Evolutionary conservation across 179 eudicot genomes (phyloP).

Genomic region (Beta lomatogona): DNA sequence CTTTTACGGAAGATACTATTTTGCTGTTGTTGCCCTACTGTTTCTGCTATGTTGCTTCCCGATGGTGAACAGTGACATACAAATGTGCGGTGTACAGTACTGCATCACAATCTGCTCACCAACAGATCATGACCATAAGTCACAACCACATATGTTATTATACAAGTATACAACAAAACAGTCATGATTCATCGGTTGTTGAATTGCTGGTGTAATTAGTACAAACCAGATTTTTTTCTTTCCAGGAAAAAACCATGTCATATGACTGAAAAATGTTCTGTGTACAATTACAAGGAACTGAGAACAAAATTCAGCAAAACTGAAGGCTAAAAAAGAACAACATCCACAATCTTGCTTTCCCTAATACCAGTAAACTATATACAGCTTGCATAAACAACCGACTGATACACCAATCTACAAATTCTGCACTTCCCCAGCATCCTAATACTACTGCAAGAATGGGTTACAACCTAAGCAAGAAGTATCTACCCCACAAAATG

Average conservation of each 20-base stretch:
- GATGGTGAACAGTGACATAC: too few relatives aligned
- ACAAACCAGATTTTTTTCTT: background rate
- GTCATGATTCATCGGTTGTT: too few relatives aligned
- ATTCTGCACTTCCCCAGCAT: conserved; percentile 17
- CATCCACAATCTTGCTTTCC: conserved; percentile 21
- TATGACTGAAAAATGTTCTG: conserved; percentile 25
- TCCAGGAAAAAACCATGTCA: background rate
- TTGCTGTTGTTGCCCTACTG: too few relatives aligned
- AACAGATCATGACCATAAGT: too few relatives aligned
- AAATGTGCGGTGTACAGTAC: too few relatives aligned
- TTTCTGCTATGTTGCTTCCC: too few relatives aligned
- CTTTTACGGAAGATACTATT: too few relatives aligned
- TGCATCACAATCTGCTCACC: too few relatives aligned
- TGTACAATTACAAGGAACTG: conserved; percentile 35
- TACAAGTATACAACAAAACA: too few relatives aligned
- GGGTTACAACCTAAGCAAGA: conserved; percentile 35
- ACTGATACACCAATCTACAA: conserved; percentile 27
- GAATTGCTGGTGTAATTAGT: background rate
- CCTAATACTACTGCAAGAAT: conserved; percentile 36
- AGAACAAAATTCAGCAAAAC: conserved; percentile 35
- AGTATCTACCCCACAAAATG: conserved; percentile 33
- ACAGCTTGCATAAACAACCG: conserved; percentile 33
- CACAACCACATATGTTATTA: too few relatives aligned
- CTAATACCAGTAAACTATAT: conserved; percentile 38
- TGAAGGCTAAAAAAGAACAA: conserved; percentile 17